Evolutionary conservation across 108 stramenopile genomes (phyloP), one percentile per base, ranked within the genome.

Genomic region (Nitzschia palea): DNA sequence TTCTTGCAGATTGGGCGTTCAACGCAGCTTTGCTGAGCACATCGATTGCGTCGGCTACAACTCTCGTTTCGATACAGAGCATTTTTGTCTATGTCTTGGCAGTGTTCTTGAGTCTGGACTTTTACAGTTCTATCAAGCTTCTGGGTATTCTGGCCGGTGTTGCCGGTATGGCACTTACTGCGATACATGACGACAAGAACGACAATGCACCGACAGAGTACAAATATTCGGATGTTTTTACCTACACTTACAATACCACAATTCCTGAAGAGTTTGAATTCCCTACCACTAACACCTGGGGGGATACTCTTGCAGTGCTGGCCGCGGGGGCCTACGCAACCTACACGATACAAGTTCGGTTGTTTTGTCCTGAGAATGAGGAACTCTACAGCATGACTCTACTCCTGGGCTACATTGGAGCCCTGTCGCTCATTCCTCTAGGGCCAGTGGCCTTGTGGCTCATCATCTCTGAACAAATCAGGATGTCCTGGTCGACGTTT

Each of bases 71-170:
- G 0, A 65, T 36, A 31, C 62, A 70, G 32, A 43, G 34, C 14
- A 42, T 76, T 33, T 64, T 76, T 43, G 68, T 69, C 0, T 76
- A 54, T 34, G 25, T 65, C 28, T n/a, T 76, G n/a, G 74, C 74
- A 20, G 62, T 64, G 6, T 14, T 70, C 8, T 12, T 65, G 6
- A 40, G 52, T 17, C 27, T 70, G 5, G 74, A 76, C 26, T 36
- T 14, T 18, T 76, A 44, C 61, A 52, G 61, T 18, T 23, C 10
- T 18, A 32, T 33, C 43, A 70, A 70, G 47, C 43, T 76, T 14
- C 40, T 55, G 9, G 74, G 74, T 0, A 34, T 69, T 8, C 18
- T 76, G 22, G 27, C 53, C 3, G 55, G 48, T 2, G 30, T 76
- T 42, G 25, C 36, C 30, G 74, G 74, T 0, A 70, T 63, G 22